Evolutionary conservation across 2,329 filamentous ascomycete species (phyloP).

Genomic region (Arthrinium phaeospermum): DNA sequence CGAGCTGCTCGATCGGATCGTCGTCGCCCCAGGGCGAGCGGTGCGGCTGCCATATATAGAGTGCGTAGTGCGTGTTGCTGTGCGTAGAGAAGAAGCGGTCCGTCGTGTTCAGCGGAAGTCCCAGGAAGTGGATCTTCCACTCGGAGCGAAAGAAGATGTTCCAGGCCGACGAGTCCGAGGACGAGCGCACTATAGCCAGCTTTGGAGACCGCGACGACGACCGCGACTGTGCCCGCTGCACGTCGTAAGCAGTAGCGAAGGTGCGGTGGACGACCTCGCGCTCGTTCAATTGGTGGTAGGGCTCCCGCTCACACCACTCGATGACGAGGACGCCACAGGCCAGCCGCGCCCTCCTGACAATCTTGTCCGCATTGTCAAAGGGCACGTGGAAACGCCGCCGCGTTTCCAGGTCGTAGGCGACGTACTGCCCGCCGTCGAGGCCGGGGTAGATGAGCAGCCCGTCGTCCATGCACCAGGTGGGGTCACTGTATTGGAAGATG

Average conservation of each 20-base stretch:
- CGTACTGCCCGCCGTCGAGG: constrained; percentile 38
- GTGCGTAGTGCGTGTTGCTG: constrained; percentile 62
- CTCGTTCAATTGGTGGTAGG: constrained; percentile 58
- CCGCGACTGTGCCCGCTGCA: constrained; percentile 36
- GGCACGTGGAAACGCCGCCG: constrained; percentile 52
- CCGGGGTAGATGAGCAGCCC: constrained; percentile 61
- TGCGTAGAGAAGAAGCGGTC: constrained; percentile 70
- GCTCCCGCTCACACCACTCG: constrained; percentile 64
- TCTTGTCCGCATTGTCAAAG: constrained; percentile 54
- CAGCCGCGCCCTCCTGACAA: constrained; percentile 60
- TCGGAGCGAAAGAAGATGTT: constrained; percentile 58
- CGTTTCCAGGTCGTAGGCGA: constrained; percentile 57
- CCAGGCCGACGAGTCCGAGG: constrained; percentile 41
- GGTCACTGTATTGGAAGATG: constrained; percentile 52
- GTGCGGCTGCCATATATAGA: constrained; percentile 67
- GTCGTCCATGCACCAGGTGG: constrained; percentile 59
- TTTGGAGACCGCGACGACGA: constrained; percentile 23
- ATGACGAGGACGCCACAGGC: constrained; percentile 61
- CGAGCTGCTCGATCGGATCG: constrained; percentile 61
- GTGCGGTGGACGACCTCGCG: constrained; percentile 59
- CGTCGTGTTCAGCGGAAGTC: constrained; percentile 57
- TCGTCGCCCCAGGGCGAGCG: constrained; percentile 61
- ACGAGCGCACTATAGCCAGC: constrained; percentile 22
- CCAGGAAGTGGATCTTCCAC: constrained; percentile 65
- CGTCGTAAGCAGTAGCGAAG: constrained; percentile 64